Evolutionary conservation across 768 basidiomycete species (phyloP).

Genomic region (Boletus vermiculosoides): DNA sequence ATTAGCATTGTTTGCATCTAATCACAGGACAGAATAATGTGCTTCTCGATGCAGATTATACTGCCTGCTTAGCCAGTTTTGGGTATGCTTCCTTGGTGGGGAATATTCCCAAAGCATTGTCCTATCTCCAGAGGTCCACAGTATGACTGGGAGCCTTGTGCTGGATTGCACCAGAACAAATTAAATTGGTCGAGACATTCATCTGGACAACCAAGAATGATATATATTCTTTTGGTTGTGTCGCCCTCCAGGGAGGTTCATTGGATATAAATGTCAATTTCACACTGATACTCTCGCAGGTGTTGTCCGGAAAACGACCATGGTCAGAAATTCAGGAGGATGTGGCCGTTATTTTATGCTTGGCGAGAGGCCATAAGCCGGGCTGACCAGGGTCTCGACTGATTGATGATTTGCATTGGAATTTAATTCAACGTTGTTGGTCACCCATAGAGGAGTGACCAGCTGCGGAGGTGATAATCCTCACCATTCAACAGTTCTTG

Average conservation of each 20-base stretch:
- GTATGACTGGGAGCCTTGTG: slow-evolving; percentile 37
- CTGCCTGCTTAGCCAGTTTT: slow-evolving; percentile 44
- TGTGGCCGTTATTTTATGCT: not conserved
- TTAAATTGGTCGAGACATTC: slow-evolving; percentile 6
- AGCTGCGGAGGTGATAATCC: not conserved
- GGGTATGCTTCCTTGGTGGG: slow-evolving; percentile 33
- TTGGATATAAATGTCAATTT: slow-evolving; percentile 32
- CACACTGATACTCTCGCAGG: not conserved
- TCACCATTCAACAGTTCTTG: not conserved
- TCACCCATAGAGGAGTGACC: not conserved
- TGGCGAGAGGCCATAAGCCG: not conserved
- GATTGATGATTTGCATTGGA: not conserved
- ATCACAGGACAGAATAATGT: too few relatives aligned
- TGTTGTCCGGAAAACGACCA: not conserved
- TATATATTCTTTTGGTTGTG: slow-evolving; percentile 26
- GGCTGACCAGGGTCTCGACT: too few relatives aligned
- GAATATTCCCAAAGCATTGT: slow-evolving; percentile 3
- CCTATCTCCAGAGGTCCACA: slow-evolving; percentile 21
- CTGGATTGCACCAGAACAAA: slow-evolving; percentile 40
- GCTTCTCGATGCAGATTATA: slow-evolving; percentile 16
- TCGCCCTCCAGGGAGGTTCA: slow-evolving; percentile 33
- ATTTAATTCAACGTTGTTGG: not conserved
- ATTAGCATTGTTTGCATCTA: too few relatives aligned
- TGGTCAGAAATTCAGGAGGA: not conserved
- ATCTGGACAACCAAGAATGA: slow-evolving; percentile 11